Percentiles rank a stretch among this genome's conserved stretches.
These are phyloP conservation scores for Magnaporthales sp. DNA, from an alignment of 2,329 filamentous ascomycete species.

Conservation along the genomic window DNA sequence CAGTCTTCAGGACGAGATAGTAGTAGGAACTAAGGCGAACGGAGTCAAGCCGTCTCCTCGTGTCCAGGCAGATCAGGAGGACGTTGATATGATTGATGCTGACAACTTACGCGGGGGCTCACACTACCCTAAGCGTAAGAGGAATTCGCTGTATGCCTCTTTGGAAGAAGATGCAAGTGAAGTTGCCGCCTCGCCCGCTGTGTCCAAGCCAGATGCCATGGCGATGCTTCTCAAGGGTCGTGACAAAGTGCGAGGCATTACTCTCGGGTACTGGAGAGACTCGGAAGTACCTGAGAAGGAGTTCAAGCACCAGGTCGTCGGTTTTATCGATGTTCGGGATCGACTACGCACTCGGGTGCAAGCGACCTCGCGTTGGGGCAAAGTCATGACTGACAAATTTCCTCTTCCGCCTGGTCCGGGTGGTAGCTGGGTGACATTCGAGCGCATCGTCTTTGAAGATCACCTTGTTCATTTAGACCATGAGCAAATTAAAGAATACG, in stretches of 20 bases:
- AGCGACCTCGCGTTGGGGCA: slow-evolving; percentile 36
- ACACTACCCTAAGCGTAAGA: slow-evolving; percentile 47
- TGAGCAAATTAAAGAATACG: slow-evolving; percentile 53
- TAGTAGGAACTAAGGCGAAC: slow-evolving; percentile 37
- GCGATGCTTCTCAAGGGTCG: neutral
- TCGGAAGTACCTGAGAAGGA: slow-evolving; percentile 38
- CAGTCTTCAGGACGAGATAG: slow-evolving; percentile 41
- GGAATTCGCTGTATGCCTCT: slow-evolving; percentile 39
- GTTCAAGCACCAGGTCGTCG: slow-evolving; percentile 50
- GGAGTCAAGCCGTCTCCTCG: slow-evolving; percentile 25
- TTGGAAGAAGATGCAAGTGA: slow-evolving; percentile 39
- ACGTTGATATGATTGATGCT: slow-evolving; percentile 33
- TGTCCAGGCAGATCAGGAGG: slow-evolving; percentile 28
- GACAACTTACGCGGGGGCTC: slow-evolving; percentile 23
- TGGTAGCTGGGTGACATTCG: slow-evolving; percentile 57
- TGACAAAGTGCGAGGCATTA: slow-evolving; percentile 32
- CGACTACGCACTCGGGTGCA: slow-evolving; percentile 52
- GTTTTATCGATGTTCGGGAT: slow-evolving; percentile 54
- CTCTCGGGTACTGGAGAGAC: slow-evolving; percentile 53
- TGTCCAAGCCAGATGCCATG: neutral
- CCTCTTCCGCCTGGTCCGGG: slow-evolving; percentile 49
- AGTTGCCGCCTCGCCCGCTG: neutral
- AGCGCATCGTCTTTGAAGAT: slow-evolving; percentile 48
- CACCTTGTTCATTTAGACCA: slow-evolving; percentile 48
- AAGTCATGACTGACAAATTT: slow-evolving; percentile 34